Evolutionary conservation across 2,329 filamentous ascomycete genomes (phyloP), one percentile per base, ranked within the genome.

Genomic region (Plenodomus tracheiphilus): DNA sequence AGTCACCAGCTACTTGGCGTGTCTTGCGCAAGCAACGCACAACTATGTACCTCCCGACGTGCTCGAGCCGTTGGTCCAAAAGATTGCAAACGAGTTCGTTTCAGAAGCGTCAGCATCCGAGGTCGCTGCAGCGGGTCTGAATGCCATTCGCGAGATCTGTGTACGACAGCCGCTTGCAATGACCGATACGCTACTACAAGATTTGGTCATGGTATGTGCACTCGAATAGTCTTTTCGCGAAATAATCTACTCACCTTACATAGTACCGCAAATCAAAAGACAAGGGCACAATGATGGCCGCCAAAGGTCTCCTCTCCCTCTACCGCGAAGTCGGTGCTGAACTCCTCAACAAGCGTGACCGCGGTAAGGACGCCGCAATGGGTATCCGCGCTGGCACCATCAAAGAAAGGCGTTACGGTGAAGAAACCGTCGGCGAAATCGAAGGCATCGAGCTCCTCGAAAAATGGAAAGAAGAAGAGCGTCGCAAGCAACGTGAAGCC

Each of bases 231-330:
- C 6, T 16, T 10, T 40, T 8, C 11, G 17, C 10, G 5, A 5
- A 8, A 19, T 18, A 7, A 5, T 40, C 16, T 15, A 30, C 50
- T 61, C 42, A 61, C 50, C 16, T 6, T 16, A 13, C 3, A 2
- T 37, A 62, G 58, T 97, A 99, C 75, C 85, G 90, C 52, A 96
- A 95, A 79, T 96, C 90, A 69, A 99, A 99, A 70, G 94, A 99
- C 69, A 99, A 97, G 78, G 92, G 93, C 51, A 89, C 94, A n/a
- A 92, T 96, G 83, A 97, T 99, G 94, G 94, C 94, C 7, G 91
- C 93, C 13, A 93, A 94, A 71, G 93, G 94, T 56, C 78, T 99
- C 6, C 79, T 99, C 36, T 91, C 90, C 19, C 79, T 99, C 5
- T 99, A 96, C 77, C 82, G 94, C 60, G 92, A 97, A 67, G 88